Evolutionary conservation across 192 early-diverging fungal genomes (phyloP).

Genomic region (Dispira simplex): DNA sequence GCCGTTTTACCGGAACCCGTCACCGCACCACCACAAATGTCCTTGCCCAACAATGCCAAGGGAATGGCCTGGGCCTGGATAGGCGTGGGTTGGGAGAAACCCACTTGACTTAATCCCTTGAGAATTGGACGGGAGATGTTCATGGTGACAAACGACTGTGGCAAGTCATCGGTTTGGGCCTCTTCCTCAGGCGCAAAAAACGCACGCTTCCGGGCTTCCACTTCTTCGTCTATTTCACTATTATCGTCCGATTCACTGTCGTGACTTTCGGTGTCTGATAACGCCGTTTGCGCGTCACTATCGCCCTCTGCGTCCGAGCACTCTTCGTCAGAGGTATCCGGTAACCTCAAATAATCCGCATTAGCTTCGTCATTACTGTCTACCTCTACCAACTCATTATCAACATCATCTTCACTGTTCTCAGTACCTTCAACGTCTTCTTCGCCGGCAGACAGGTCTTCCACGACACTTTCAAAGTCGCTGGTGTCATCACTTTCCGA

Average conservation of each 20-base stretch:
- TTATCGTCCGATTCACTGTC: not conserved
- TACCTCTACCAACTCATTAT: not conserved
- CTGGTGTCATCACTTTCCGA: no score
- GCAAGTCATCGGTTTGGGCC: constrained; percentile 25
- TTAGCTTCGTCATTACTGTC: not conserved
- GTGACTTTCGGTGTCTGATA: not conserved
- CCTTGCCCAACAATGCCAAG: constrained; percentile 83
- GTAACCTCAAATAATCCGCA: not conserved
- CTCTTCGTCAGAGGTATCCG: not conserved
- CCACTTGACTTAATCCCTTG: constrained; percentile 75
- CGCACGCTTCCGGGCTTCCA: constrained; percentile 27
- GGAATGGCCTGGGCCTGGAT: constrained; percentile 92
- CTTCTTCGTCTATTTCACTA: constrained; percentile 25
- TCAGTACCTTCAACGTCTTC: no score
- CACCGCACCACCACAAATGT: constrained; percentile 95
- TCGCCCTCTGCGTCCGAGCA: not conserved
- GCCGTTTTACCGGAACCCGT: constrained; percentile 99
- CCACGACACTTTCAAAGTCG: no score
- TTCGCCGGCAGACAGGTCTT: no score
- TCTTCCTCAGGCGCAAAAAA: constrained; percentile 27
- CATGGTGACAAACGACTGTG: constrained; percentile 81
- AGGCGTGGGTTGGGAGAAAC: constrained; percentile 82
- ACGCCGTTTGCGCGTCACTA: not conserved
- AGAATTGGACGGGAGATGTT: constrained; percentile 91
- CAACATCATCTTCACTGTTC: not conserved